Evolutionary conservation across 2,329 filamentous ascomycete genomes (phyloP), one percentile per base, ranked within the genome.

Genomic region (Chaetomium strumarium): DNA sequence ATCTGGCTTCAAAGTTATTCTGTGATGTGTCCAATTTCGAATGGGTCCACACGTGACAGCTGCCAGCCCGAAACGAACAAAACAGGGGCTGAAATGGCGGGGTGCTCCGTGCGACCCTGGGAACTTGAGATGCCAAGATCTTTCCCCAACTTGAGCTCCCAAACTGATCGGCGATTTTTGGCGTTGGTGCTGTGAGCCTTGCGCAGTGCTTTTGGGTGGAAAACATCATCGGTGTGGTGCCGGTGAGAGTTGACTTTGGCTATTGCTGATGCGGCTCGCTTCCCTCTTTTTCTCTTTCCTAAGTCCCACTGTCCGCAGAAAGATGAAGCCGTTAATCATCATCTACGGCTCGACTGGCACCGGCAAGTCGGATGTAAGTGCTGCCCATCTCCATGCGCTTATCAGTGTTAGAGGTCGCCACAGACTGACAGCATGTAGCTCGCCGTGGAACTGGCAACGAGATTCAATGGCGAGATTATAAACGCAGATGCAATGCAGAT

Each of bases 401-500:
- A 8, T 9, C 5, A 9, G 24, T 14, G 19, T n/a, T 30, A 14
- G 14, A n/a, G 43, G 37, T n/a, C n/a, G 31, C 20, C 47, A 20
- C 38, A 5, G 1, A 30, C 52, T 58, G 49, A 58, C 51, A 38
- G 49, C 20, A 11, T 39, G 9, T 57, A 96, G 90, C 80, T 96
- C 60, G 93, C 93, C 9, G 86, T 99, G 38, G 89, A 96, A 58
- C 73, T 99, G 47, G 93, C 95, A 1, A 77, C 77, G 39, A 81
- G 79, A 19, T 91, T 90, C 70, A 85, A 93, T 68, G 93, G 95
- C 65, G 93, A 99, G 69, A 81, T 99, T 48, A 90, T 99, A 72
- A 99, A 99, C 66, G 89, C 89, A 43, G 93, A 99, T 75, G 93
- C 93, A 37, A 96, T 99, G 90, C 93, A 99, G 68, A 84, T 99